Evolutionary conservation across 495 filamentous ascomycete genomes (phyloP), one percentile per base, ranked within the genome.

Genomic region (Letharia lupina): DNA sequence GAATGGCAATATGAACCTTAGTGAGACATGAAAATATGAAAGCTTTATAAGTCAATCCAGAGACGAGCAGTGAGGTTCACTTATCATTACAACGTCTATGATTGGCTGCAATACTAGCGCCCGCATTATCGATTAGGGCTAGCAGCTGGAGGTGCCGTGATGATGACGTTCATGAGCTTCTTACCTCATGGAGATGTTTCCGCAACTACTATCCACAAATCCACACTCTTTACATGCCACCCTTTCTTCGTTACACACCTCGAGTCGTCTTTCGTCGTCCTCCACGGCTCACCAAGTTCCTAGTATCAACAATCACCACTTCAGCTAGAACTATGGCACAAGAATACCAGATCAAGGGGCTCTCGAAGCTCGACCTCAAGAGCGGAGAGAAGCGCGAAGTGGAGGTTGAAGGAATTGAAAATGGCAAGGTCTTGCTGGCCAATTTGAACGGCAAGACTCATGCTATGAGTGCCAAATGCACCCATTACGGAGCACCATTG

Each of bases 401-500:
- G 13, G 92, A 96, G 70, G 87, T 98, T 1, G 93, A 98, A 69
- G 94, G 93, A 0, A 79, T 98, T 50, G 83, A 88, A 57, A 88
- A 85, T 23, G 91, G 84, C 40, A 98, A 97, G 75, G 86, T 98
- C 0, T 79, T 98, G 13, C 79, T 98, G 13, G 77, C 93, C 61
- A 93, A 92, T 69, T 78, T 89, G 23, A 87, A 84, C 57, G 87
- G 86, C 66, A 82, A 88, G 65, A 78, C 90, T 42, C 86, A 91
- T 72, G 94, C 93, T 31, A 72, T 93, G 65, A 91, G 89, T 44
- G 78, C 90, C n/a, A 90, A 87, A 60, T 98, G 94, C 77, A 96
- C 95, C 11, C 94, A 97, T 82, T 96, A 93, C 74, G 92, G 89
- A 7, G 94, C 93, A 7, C 95, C 94, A 10, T 78, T 98, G 70